phyloP scores from a whole-genome alignment of 495 filamentous ascomycete genomes.

The Neurospora pannonica region DNA sequence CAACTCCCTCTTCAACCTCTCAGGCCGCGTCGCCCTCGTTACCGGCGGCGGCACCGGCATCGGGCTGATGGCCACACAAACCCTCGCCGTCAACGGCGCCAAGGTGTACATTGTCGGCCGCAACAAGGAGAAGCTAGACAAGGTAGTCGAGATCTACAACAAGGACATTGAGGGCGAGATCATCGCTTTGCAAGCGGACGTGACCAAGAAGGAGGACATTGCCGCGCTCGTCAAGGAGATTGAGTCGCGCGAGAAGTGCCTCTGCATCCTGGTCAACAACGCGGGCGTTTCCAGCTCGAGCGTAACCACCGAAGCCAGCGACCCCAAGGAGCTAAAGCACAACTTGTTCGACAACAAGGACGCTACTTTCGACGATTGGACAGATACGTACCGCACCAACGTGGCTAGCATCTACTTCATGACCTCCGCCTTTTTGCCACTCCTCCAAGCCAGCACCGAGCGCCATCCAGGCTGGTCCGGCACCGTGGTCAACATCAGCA shows the following conservation, averaged over 20 bases:
- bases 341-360: slow-evolving; percentile 32
- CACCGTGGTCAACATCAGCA: slow-evolving; percentile 51
- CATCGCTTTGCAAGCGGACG: slow-evolving; percentile 57
- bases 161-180: slow-evolving; percentile 29
- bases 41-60: slow-evolving; percentile 50
- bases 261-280: slow-evolving; percentile 75
- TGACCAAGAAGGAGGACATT: slow-evolving; percentile 66
- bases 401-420: slow-evolving; percentile 59
- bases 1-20: slow-evolving; percentile 50
- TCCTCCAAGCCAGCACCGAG: slow-evolving; percentile 35
- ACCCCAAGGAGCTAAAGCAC: slow-evolving; percentile 40
- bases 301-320: slow-evolving; percentile 51
- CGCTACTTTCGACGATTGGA: slow-evolving; percentile 56
- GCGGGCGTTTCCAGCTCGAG: slow-evolving; percentile 53
- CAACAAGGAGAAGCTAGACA: slow-evolving; percentile 33
- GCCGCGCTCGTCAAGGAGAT: slow-evolving; percentile 56
- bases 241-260: slow-evolving; percentile 50
- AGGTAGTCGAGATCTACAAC: slow-evolving; percentile 24
- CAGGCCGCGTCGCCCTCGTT: slow-evolving; percentile 53
- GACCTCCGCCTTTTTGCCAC: slow-evolving; percentile 34
- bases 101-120: slow-evolving; percentile 79
- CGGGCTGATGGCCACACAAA: slow-evolving; percentile 70
- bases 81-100: slow-evolving; percentile 69
- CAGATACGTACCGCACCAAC: slow-evolving; percentile 62
- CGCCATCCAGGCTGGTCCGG: slow-evolving; percentile 41